Conservation (phyloP, 768 basidiomycete genomes). For the Suillus spraguei region DNA sequence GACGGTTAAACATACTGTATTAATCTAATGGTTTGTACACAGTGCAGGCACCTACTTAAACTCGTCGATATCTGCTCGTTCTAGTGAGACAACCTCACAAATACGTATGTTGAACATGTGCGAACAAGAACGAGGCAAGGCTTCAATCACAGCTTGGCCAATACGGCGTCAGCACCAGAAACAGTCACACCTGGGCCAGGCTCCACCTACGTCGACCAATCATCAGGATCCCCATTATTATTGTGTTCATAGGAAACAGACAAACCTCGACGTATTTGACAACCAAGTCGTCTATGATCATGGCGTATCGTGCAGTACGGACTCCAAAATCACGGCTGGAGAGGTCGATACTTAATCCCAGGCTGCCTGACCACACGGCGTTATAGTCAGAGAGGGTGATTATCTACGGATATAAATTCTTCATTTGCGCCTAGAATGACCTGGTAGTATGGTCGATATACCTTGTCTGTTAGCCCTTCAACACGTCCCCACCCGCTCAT, state of each 20-base stretch:
- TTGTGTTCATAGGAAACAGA: constrained; percentile 6
- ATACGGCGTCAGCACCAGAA: constrained; percentile 60
- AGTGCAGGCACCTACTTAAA: neutral
- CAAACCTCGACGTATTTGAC: constrained; percentile 66
- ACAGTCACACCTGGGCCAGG: constrained; percentile 51
- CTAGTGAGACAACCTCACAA: neutral
- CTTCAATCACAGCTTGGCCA: constrained; percentile 42
- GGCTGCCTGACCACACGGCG: constrained; percentile 55
- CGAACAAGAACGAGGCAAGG: neutral
- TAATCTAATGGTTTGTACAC: neutral
- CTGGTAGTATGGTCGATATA: constrained; percentile 25
- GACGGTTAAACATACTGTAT: neutral
- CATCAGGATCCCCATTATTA: neutral
- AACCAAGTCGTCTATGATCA: constrained; percentile 70
- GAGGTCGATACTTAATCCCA: constrained; percentile 61
- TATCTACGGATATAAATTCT: constrained; percentile 42
- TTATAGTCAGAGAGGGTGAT: constrained; percentile 56
- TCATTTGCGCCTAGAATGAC: neutral
- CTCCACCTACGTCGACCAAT: constrained; percentile 43
- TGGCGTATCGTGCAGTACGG: constrained; percentile 63
- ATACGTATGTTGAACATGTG: neutral
- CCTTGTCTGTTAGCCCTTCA: constrained; percentile 69
- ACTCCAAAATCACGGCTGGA: constrained; percentile 45
- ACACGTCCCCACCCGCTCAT: constrained; percentile 64
- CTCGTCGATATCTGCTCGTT: neutral